phyloP scores from a whole-genome alignment of 768 basidiomycete genomes.

The Hebeloma cylindrosporum region DNA sequence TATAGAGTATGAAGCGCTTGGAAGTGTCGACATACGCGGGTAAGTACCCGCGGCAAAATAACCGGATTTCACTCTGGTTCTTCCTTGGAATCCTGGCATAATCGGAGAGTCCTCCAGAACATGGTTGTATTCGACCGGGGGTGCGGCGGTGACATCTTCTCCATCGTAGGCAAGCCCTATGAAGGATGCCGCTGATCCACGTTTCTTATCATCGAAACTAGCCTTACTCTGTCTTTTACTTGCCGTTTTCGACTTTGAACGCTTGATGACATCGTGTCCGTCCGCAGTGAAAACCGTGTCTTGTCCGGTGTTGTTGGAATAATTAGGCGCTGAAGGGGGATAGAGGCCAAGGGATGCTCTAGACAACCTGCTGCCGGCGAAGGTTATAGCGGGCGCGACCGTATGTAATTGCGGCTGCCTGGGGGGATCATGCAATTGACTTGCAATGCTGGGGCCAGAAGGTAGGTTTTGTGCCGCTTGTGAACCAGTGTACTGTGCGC shows the following conservation, averaged over 20 bases:
- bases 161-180: conserved; percentile 53
- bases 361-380: conserved; percentile 39
- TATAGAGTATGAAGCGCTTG: conserved; percentile 36
- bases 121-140: conserved; percentile 25
- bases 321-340: conserved; percentile 40
- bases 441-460: conserved; percentile 31
- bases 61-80: conserved; percentile 67
- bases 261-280: conserved; percentile 38
- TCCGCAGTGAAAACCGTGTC: conserved; percentile 40
- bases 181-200: conserved; percentile 28
- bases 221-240: conserved; percentile 26
- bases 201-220: conserved; percentile 21
- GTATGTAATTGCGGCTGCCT: too few species aligned
- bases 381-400: too few species aligned
- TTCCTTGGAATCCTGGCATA: conserved; percentile 44
- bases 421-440: conserved; percentile 16
- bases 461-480: conserved; percentile 4
- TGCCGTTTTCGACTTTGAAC: conserved; percentile 35
- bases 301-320: conserved; percentile 34
- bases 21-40: conserved; percentile 52
- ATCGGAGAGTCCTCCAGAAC: conserved; percentile 22
- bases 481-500: too few species aligned
- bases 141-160: conserved; percentile 48
- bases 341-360: conserved; percentile 49
- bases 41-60: conserved; percentile 58